Conservation (phyloP, 2,329 filamentous ascomycete species). For the Cordyceps sp. region DNA sequence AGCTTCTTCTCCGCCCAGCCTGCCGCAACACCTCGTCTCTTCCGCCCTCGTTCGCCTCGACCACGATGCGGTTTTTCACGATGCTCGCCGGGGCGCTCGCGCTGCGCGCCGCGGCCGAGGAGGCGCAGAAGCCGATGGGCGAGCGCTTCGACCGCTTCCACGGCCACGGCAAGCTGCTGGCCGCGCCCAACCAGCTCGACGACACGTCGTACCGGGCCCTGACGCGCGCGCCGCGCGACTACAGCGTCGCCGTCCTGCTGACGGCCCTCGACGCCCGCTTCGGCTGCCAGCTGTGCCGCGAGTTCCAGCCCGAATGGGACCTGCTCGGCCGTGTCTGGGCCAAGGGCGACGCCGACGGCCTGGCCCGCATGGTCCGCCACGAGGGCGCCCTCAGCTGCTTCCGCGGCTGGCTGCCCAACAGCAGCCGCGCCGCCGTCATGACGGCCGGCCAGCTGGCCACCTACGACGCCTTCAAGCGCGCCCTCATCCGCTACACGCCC, state of each 20-base stretch:
- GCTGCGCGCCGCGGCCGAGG: constrained; percentile 40
- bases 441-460: constrained; percentile 70
- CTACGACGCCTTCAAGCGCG: constrained; percentile 67
- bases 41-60: no score
- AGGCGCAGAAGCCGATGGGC: constrained; percentile 43
- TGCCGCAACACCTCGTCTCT: no score
- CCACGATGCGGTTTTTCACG: no score
- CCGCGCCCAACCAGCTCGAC: constrained; percentile 55
- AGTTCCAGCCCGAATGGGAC: constrained; percentile 92
- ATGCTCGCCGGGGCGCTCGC: constrained; percentile 44
- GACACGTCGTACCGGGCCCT: constrained; percentile 61
- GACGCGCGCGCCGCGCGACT: constrained; percentile 65
- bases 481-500: constrained; percentile 48
- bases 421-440: constrained; percentile 69
- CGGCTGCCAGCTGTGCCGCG: constrained; percentile 70
- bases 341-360: constrained; percentile 70
- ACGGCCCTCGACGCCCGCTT: constrained; percentile 75
- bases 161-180: constrained; percentile 44
- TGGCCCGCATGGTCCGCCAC: constrained; percentile 71
- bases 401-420: constrained; percentile 74
- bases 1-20: no score
- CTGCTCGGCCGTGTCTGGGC: constrained; percentile 73
- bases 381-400: constrained; percentile 68
- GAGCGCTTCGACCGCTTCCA: constrained; percentile 60
- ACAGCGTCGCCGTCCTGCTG: constrained; percentile 65